Evolutionary conservation across 495 filamentous ascomycete species (phyloP).

Genomic region (Friedmanniomyces simplex): DNA sequence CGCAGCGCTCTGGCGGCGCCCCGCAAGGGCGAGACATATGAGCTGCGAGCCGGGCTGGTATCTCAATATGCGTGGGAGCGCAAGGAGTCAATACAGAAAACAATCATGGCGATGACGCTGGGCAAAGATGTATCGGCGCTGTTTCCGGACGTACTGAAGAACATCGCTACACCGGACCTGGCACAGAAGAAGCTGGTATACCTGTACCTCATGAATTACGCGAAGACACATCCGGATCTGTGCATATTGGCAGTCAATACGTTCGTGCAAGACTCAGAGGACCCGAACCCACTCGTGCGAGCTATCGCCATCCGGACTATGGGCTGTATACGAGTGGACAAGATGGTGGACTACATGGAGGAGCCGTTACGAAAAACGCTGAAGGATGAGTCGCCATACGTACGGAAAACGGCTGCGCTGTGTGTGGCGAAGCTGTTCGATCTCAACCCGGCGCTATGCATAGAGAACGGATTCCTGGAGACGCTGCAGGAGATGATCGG

Average conservation of each 20-base stretch:
- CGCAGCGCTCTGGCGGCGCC: slow-evolving; percentile 85
- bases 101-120: slow-evolving; percentile 98
- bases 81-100: slow-evolving; percentile 98
- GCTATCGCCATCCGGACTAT: slow-evolving; percentile 97
- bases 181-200: slow-evolving; percentile 99
- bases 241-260: slow-evolving; percentile 99
- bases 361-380: slow-evolving; percentile 94
- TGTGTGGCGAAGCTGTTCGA: slow-evolving; percentile 98
- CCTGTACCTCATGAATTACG: slow-evolving; percentile 99
- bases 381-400: slow-evolving; percentile 94
- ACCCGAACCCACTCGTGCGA: slow-evolving; percentile 91
- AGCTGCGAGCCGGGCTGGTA: slow-evolving; percentile 91
- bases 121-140: slow-evolving; percentile 97
- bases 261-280: slow-evolving; percentile 97
- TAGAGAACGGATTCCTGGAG: slow-evolving; percentile 94
- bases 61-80: slow-evolving; percentile 98
- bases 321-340: slow-evolving; percentile 97
- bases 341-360: slow-evolving; percentile 99
- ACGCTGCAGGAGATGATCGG: slow-evolving; percentile 94
- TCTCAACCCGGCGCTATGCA: slow-evolving; percentile 77
- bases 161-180: slow-evolving; percentile 88
- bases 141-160: slow-evolving; percentile 97
- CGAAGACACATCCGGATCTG: slow-evolving; percentile 97
- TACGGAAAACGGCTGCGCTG: slow-evolving; percentile 94
- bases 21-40: slow-evolving; percentile 95